These are phyloP conservation scores for Aspergillus ostianus DNA, from an alignment of 495 filamentous ascomycete genomes.

Conservation along the genomic window DNA sequence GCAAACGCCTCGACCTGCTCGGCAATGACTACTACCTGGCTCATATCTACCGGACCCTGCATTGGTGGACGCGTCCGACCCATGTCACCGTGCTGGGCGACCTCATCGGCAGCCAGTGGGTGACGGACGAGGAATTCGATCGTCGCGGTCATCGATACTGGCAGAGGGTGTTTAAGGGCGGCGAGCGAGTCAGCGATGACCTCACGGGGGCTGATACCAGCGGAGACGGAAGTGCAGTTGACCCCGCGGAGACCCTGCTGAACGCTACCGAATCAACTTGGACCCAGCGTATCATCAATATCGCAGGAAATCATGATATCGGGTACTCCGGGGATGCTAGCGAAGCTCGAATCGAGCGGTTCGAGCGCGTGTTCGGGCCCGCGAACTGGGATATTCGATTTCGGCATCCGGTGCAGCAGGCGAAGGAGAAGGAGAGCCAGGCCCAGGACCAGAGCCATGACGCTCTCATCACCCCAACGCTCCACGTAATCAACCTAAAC, in stretches of 20 bases:
- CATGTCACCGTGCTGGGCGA: slow-evolving; percentile 91
- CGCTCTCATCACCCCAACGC: slow-evolving; percentile 33
- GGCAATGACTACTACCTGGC: slow-evolving; percentile 95
- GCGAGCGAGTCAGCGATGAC: slow-evolving; percentile 65
- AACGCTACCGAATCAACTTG: slow-evolving; percentile 58
- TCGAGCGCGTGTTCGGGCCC: slow-evolving; percentile 78
- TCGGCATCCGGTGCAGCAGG: slow-evolving; percentile 34
- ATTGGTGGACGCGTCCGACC: slow-evolving; percentile 78
- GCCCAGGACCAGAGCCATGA: neutral
- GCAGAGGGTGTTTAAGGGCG: slow-evolving; percentile 72
- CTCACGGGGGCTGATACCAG: slow-evolving; percentile 36
- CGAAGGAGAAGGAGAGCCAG: slow-evolving; percentile 22
- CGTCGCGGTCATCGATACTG: slow-evolving; percentile 72
- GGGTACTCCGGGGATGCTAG: slow-evolving; percentile 92
- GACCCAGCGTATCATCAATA: slow-evolving; percentile 75
- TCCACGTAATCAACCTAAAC: slow-evolving; percentile 85
- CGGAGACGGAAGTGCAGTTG: slow-evolving; percentile 24
- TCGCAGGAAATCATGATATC: slow-evolving; percentile 93
- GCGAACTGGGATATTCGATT: slow-evolving; percentile 86
- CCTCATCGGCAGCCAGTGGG: slow-evolving; percentile 95
- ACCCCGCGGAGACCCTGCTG: slow-evolving; percentile 22
- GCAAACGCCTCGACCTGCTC: slow-evolving; percentile 81
- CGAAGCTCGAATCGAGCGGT: slow-evolving; percentile 65
- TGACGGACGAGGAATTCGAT: slow-evolving; percentile 78
- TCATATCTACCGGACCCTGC: slow-evolving; percentile 84